Conservation (phyloP, 257 asterid species). For the Coffea eugenioides region DNA sequence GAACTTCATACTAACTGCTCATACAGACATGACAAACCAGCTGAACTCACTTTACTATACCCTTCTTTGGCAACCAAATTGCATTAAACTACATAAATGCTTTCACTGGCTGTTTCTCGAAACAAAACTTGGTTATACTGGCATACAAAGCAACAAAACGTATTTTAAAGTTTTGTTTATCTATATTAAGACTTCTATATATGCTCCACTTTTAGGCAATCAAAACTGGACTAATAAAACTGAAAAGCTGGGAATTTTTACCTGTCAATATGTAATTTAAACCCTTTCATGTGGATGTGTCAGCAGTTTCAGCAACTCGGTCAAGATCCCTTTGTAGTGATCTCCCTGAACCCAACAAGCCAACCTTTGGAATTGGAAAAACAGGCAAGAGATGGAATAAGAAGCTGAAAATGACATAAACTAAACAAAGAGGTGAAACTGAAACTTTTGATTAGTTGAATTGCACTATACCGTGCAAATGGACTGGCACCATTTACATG, state of each 20-base stretch:
- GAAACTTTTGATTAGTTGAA: background rate
- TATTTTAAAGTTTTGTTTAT: background rate
- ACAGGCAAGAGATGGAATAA: background rate
- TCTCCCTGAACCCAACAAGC: slow-evolving; percentile 81
- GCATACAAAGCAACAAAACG: background rate
- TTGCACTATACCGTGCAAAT: background rate
- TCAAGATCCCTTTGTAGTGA: slow-evolving; percentile 88
- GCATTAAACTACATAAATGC: background rate
- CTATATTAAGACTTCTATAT: background rate
- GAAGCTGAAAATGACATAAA: slow-evolving; percentile 6
- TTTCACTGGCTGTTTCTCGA: background rate
- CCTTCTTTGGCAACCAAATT: too few species aligned
- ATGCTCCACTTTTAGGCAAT: background rate
- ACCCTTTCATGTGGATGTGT: slow-evolving; percentile 78
- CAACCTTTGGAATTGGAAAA: slow-evolving; percentile 51
- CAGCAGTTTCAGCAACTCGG: slow-evolving; percentile 26
- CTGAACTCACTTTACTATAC: too few species aligned
- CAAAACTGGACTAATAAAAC: background rate
- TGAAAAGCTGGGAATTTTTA: slow-evolving; percentile 20
- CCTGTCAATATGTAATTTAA: slow-evolving; percentile 90
- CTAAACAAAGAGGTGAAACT: slow-evolving; percentile 11
- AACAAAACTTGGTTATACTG: background rate
- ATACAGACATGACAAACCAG: too few species aligned
- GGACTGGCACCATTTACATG: too few species aligned
- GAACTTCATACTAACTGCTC: too few species aligned